phyloP scores from a whole-genome alignment of 805 yeast species.

The Maudiozyma bulderi region DNA sequence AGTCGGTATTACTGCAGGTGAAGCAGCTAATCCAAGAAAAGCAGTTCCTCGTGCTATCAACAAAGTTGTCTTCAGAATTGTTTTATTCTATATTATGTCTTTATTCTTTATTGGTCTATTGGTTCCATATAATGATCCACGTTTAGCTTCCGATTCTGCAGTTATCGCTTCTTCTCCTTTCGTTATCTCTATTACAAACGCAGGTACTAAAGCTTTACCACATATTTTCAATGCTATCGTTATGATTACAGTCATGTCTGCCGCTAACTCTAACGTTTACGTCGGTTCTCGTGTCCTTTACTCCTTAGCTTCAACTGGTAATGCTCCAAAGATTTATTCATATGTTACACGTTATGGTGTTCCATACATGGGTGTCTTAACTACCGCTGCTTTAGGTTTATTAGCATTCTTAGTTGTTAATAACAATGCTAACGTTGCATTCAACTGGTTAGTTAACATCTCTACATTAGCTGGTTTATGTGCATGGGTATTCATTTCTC shows the following conservation, averaged over 20 bases:
- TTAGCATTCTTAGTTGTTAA: slow-evolving; percentile 49
- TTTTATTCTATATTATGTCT: slow-evolving; percentile 49
- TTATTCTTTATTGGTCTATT: slow-evolving; percentile 55
- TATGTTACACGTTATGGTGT: slow-evolving; percentile 49
- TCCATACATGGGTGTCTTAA: slow-evolving; percentile 46
- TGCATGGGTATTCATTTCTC: slow-evolving; percentile 54
- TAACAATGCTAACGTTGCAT: slow-evolving; percentile 42
- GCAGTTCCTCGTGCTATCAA: slow-evolving; percentile 60
- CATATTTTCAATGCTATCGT: slow-evolving; percentile 66
- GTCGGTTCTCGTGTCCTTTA: slow-evolving; percentile 63
- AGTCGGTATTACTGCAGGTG: slow-evolving; percentile 52
- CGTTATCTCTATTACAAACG: slow-evolving; percentile 53
- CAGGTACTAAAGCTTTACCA: slow-evolving; percentile 60
- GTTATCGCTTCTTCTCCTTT: slow-evolving; percentile 54
- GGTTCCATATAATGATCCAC: slow-evolving; percentile 53
- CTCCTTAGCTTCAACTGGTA: slow-evolving; percentile 48
- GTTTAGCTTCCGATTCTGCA: slow-evolving; percentile 27
- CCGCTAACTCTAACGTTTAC: slow-evolving; percentile 70
- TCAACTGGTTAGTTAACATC: slow-evolving; percentile 58
- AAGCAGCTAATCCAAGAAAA: slow-evolving; percentile 55
- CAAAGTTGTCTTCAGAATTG: slow-evolving; percentile 54
- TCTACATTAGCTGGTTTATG: slow-evolving; percentile 60
- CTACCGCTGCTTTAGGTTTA: slow-evolving; percentile 48
- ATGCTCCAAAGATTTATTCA: slow-evolving; percentile 51
- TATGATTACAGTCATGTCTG: slow-evolving; percentile 56